phyloP scores from a whole-genome alignment of 805 yeast species.

The Ogataea minuta region DNA sequence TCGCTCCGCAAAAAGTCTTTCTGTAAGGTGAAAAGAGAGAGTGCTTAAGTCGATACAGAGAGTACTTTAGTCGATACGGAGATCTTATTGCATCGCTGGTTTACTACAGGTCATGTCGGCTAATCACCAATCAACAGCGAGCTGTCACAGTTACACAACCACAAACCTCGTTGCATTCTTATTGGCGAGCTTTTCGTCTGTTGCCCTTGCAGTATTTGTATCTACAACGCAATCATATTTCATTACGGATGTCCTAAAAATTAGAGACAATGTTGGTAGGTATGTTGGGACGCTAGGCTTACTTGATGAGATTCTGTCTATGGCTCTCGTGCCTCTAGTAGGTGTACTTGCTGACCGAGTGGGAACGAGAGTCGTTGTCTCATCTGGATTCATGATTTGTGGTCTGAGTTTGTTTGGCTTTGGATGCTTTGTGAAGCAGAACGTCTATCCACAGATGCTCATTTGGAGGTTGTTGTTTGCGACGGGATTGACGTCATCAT shows the following conservation, averaged over 20 bases:
- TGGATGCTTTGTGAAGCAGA: conserved; percentile 40
- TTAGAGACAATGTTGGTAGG: conserved; percentile 36
- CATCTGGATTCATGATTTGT: conserved; percentile 46
- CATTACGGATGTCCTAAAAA: conserved; percentile 33
- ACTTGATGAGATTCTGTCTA: conserved; percentile 57
- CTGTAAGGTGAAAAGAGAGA: not conserved
- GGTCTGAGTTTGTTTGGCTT: conserved; percentile 49
- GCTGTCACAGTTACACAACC: conserved; percentile 23
- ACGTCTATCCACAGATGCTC: conserved; percentile 49
- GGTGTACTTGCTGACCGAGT: conserved; percentile 63
- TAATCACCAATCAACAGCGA: conserved; percentile 4
- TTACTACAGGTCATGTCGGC: not conserved
- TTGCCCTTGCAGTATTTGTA: conserved; percentile 31
- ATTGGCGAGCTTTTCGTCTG: conserved; percentile 21
- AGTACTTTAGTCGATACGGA: too few relatives aligned
- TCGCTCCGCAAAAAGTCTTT: not conserved
- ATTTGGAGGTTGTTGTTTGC: conserved; percentile 57
- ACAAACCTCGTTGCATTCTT: conserved; percentile 28
- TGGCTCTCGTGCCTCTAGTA: conserved; percentile 54
- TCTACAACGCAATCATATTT: conserved; percentile 33
- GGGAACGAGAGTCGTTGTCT: conserved; percentile 55
- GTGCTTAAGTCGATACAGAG: too few relatives aligned
- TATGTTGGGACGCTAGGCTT: conserved; percentile 50
- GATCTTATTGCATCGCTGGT: too few relatives aligned
- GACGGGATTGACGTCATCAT: conserved; percentile 50